Evolutionary conservation across 176 grass and related monocot species (phyloP), one percentile per base, ranked within the genome.

Genomic region (Avena insularis): DNA sequence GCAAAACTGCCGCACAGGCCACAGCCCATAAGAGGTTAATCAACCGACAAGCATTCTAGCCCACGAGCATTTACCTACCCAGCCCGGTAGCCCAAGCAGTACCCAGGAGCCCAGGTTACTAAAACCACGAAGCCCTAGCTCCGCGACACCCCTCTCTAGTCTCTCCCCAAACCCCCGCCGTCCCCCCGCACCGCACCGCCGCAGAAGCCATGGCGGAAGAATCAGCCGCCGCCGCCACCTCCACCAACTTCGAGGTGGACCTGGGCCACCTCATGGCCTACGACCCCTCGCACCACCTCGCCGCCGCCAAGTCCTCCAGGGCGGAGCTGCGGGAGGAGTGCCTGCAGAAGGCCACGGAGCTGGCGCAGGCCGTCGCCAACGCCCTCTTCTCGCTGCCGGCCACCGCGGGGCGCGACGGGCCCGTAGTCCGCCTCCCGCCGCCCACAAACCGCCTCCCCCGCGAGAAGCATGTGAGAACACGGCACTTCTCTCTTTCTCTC

Each of bases 341-440:
- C 78, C 79, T 99, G 55, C 80, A 86, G 15, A 99, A 94, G 84
- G 94, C 81, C 11, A 92, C 87, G 29, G 92, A 94, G 69, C 78
- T 96, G 68, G 92, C 95, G 29, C 94, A 99, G 89, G 92, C 89
- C 2, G 89, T 99, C 5, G 89, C 97, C 33, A 48, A 99, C 66
- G 79, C 80, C 66, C 85, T 99, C 36, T 99, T 99, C 77, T 79
- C 83, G 12, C 88, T 99, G 78, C 89, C 97, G 29, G 83, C 90
- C 4, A 90, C 54, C 20, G 87, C 93, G 31, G 89, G 88, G 23
- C 85, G 86, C 15, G 97, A 96, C 69, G 97, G 94, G 8, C 97
- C 97, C 68, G 66, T 93, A 13, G 92, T 97, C 71, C 84, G 69
- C 66, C 84, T 99, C 53, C 94, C 89, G 19, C 83, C 58, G 79